Conservation (phyloP, 257 asterid species). For the Salvia miltiorrhiza region DNA sequence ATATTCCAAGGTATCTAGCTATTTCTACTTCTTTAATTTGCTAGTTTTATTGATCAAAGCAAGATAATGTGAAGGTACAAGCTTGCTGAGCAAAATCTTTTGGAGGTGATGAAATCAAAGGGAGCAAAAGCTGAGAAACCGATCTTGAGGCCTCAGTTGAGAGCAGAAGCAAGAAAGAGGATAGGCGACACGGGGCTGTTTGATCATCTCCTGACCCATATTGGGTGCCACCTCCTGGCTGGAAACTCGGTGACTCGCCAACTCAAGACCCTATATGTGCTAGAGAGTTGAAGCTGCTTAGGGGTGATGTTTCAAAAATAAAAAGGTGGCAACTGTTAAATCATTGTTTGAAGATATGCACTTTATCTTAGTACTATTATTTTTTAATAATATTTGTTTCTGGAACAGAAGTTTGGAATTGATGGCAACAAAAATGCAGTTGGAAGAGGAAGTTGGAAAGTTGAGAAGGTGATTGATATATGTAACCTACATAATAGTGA, state of each 20-base stretch:
- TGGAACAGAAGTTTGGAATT: slow-evolving; percentile 43
- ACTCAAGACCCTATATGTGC: slow-evolving; percentile 88
- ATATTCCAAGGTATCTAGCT: too few relatives aligned
- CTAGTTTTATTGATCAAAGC: not conserved
- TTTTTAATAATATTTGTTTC: not conserved
- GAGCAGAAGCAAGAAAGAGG: too few relatives aligned
- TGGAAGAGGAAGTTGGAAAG: slow-evolving; percentile 65
- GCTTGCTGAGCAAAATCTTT: slow-evolving; percentile 67
- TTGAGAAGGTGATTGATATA: slow-evolving; percentile 47
- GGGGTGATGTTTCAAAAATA: slow-evolving; percentile 45
- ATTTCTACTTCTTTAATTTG: not conserved
- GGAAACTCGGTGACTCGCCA: slow-evolving; percentile 89
- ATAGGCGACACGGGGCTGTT: slow-evolving; percentile 90
- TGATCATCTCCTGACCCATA: slow-evolving; percentile 93
- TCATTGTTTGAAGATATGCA: not conserved
- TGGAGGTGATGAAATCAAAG: slow-evolving; percentile 79
- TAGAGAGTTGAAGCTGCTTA: slow-evolving; percentile 56
- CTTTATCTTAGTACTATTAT: not conserved
- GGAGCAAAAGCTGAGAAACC: slow-evolving; percentile 69
- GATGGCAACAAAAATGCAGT: slow-evolving; percentile 45
- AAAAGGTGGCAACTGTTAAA: slow-evolving; percentile 47
- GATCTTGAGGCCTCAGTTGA: slow-evolving; percentile 72
- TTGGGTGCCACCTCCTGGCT: slow-evolving; percentile 97
- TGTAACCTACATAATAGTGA: not conserved
- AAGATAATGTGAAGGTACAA: slow-evolving; percentile 54